phyloP scores from a whole-genome alignment of 495 filamentous ascomycete genomes.

The Penicillium mononematosum region DNA sequence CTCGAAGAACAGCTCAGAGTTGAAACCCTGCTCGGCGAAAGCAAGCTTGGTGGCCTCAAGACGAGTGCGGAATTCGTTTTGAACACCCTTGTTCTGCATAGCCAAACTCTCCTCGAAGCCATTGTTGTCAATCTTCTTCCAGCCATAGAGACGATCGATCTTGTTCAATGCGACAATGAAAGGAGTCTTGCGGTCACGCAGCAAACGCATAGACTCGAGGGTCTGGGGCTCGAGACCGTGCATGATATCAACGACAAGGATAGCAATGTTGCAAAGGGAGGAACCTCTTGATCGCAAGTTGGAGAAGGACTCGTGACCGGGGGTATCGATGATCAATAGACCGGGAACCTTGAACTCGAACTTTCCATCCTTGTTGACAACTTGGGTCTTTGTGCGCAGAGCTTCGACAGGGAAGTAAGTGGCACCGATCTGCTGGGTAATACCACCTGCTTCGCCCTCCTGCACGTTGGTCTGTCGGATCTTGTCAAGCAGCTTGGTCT shows the following conservation, averaged over 20 bases:
- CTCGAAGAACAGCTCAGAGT: conserved; percentile 93
- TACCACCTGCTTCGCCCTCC: conserved; percentile 99
- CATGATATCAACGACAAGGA: conserved; percentile 99
- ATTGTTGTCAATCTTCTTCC: conserved; percentile 97
- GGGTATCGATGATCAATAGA: conserved; percentile 96
- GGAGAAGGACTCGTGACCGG: conserved; percentile 99
- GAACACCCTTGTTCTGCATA: conserved; percentile 89
- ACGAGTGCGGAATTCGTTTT: conserved; percentile 91
- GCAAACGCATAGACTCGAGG: conserved; percentile 91
- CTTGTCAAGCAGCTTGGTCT: conserved; percentile 98
- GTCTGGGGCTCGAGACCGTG: conserved; percentile 98
- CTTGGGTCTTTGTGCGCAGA: conserved; percentile 82
- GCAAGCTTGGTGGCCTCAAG: conserved; percentile 88
- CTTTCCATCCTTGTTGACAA: conserved; percentile 83
- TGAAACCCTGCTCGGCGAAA: conserved; percentile 96
- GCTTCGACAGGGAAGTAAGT: conserved; percentile 99
- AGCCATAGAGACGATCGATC: conserved; percentile 98
- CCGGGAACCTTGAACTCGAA: conserved; percentile 99
- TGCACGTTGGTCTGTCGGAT: conserved; percentile 99
- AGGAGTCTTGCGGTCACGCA: conserved; percentile 91
- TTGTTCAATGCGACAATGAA: conserved; percentile 99
- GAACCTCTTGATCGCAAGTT: conserved; percentile 95
- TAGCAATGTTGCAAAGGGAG: conserved; percentile 98
- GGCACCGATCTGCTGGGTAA: conserved; percentile 99
- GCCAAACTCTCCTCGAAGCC: conserved; percentile 90